phyloP scores from a whole-genome alignment of 257 asterid species.

The Asclepias syriaca region DNA sequence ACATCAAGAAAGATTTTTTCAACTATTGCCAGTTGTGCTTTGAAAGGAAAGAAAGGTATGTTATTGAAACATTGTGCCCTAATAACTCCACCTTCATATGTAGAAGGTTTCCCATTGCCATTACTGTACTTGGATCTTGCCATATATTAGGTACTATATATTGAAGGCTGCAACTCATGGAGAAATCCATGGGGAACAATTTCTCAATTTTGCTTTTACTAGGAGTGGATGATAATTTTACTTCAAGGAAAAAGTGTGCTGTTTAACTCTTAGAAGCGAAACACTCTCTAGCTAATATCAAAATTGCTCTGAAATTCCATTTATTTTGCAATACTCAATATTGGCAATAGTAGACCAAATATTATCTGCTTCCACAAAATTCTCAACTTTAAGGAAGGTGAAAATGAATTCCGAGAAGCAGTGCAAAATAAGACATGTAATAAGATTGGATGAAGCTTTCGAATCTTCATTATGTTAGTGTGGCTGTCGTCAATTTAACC shows the following conservation, averaged over 20 bases:
- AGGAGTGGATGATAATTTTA: neutral
- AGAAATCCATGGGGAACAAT: neutral
- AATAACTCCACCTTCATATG: neutral
- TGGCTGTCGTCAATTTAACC: neutral
- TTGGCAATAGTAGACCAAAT: neutral
- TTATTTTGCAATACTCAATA: no score
- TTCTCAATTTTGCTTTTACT: neutral
- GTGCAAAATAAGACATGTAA: neutral
- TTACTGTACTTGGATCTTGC: neutral
- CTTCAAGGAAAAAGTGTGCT: neutral
- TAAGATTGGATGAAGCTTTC: neutral
- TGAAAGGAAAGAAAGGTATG: slow-evolving; percentile 42
- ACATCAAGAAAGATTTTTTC: slow-evolving; percentile 75
- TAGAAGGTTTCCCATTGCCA: neutral
- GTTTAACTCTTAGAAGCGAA: neutral
- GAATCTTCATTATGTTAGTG: neutral
- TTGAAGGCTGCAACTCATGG: no score
- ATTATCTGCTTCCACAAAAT: neutral
- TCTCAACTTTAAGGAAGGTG: neutral
- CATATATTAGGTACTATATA: neutral
- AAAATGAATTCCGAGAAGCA: neutral
- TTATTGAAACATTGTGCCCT: neutral
- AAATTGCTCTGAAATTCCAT: neutral
- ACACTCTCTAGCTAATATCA: no score
- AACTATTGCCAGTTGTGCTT: slow-evolving; percentile 35